These are phyloP conservation scores for Ophiocordyceps robertsii DNA, from an alignment of 2,329 filamentous ascomycete genomes.

Conservation along the genomic window DNA sequence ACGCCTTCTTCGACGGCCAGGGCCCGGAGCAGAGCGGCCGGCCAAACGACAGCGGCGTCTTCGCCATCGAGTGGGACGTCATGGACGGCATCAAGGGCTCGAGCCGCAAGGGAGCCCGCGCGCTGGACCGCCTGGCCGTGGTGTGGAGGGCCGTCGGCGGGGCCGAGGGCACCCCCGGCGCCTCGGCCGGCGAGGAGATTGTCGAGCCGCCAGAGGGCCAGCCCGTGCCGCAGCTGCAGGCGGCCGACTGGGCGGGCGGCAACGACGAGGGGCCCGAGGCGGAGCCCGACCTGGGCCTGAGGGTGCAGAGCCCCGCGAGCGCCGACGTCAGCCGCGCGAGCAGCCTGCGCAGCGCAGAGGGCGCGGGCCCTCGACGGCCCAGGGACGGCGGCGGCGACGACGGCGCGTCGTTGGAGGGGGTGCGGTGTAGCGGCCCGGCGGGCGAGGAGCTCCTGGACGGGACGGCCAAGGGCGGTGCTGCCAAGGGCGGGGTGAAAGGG, in stretches of 20 bases:
- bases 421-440: slow-evolving; percentile 21
- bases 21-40: slow-evolving; percentile 55
- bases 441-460: slow-evolving; percentile 18
- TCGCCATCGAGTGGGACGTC: slow-evolving; percentile 44
- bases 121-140: slow-evolving; percentile 70
- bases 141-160: slow-evolving; percentile 56
- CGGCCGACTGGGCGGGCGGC: slow-evolving; percentile 64
- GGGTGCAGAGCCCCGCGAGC: slow-evolving; percentile 51
- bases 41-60: slow-evolving; percentile 52
- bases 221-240: slow-evolving; percentile 52
- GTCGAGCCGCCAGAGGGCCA: slow-evolving; percentile 53
- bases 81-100: slow-evolving; percentile 96
- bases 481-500: background rate
- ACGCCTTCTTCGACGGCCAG: slow-evolving; percentile 78
- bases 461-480: slow-evolving; percentile 2
- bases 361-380: background rate
- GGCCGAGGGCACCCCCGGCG: slow-evolving; percentile 8
- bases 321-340: slow-evolving; percentile 58
- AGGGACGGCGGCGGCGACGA: slow-evolving; percentile 2
- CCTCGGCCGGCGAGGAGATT: slow-evolving; percentile 19
- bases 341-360: slow-evolving; percentile 39
- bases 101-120: slow-evolving; percentile 64
- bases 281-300: slow-evolving; percentile 54
- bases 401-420: slow-evolving; percentile 14
- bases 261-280: slow-evolving; percentile 21